Evolutionary conservation across 805 yeast genomes (phyloP), one percentile per base, ranked within the genome.

Genomic region (Deakozyma indianensis): DNA sequence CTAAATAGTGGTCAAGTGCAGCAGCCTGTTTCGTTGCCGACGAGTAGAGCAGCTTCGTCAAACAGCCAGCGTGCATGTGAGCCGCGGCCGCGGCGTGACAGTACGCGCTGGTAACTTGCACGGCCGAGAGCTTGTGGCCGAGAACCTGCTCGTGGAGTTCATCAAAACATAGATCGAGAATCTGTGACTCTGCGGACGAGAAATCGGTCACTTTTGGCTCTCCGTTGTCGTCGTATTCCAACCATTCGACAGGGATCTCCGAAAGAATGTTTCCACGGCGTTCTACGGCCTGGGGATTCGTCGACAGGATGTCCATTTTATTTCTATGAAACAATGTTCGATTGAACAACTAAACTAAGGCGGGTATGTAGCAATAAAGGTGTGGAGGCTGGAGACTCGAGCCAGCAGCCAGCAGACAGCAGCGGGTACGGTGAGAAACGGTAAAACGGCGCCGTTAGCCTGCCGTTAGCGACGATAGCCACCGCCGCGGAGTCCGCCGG

Each of bases 11-110:
- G 55, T 80, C 88, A 48, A 78, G 64, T 44, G 57, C 65, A 51
- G 68, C 59, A 4, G 86, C 86, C 47, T 69, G 66, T 47, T 64
- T 64, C 45, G 79, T 62, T 14, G 84, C 87, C 48, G 74, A 73
- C 9, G 74, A 76, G 32, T 75, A 63, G 55, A 81, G 77, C 14
- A 60, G 50, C 41, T 60, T 66, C 7, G 65, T 53, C 22, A 45
- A 63, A 52, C 47, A 59, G 46, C 38, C 9, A 14, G 38, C 4
- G 20, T 9, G 11, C 38, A 32, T 32, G 38, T 32, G 38, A n/a
- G 18, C 38, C 38, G 38, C 11, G 7, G 38, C 38, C 38, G 38
- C 38, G 16, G 38, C 38, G 18, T 32, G 38, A n/a, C 38, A 32
- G 18, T 32, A 32, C 38, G 38, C 38, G 5, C 20, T 9, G 20